Conservation (phyloP, 495 filamentous ascomycete species). For the Barbatosphaeria neglecta region DNA sequence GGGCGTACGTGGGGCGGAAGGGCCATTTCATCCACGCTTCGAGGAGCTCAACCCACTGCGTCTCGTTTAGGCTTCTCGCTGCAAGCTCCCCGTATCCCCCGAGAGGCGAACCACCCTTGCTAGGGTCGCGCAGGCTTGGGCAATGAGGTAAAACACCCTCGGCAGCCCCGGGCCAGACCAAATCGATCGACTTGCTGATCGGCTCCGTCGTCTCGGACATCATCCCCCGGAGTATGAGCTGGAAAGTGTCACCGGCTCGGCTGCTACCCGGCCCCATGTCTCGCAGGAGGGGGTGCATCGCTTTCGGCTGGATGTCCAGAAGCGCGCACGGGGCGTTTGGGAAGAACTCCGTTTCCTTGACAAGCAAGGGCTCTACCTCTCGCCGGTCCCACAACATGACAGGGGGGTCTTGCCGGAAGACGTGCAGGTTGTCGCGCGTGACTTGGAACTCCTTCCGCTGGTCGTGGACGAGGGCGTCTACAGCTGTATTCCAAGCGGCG, state of each 20-base stretch:
- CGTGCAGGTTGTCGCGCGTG: slow-evolving; percentile 34
- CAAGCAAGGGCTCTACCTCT: slow-evolving; percentile 30
- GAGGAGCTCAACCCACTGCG: slow-evolving; percentile 37
- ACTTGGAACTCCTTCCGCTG: slow-evolving; percentile 13
- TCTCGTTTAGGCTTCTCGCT: slow-evolving; percentile 27
- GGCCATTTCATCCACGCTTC: slow-evolving; percentile 48
- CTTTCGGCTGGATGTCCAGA: slow-evolving; percentile 36
- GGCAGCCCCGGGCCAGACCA: slow-evolving; percentile 24
- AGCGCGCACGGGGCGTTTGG: slow-evolving; percentile 29
- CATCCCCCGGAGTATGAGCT: slow-evolving; percentile 19
- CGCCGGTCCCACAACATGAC: slow-evolving; percentile 54
- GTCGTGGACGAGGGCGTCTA: slow-evolving; percentile 4
- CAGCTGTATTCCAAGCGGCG: slow-evolving; percentile 6
- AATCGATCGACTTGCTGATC: slow-evolving; percentile 12
- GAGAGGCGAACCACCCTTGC: slow-evolving; percentile 23
- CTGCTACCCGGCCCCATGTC: slow-evolving; percentile 20
- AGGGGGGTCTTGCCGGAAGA: slow-evolving; percentile 29
- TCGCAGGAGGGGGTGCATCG: slow-evolving; percentile 20
- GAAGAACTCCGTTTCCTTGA: slow-evolving; percentile 43
- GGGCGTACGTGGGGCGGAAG: slow-evolving; percentile 33
- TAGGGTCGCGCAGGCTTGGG: slow-evolving; percentile 25
- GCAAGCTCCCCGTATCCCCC: slow-evolving; percentile 18
- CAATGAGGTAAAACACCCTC: slow-evolving; percentile 29
- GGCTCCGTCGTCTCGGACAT: slow-evolving; percentile 6
- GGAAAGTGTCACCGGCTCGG: slow-evolving; percentile 23